Evolutionary conservation across 768 basidiomycete species (phyloP).

Genomic region (Russula griseocarnosa): DNA sequence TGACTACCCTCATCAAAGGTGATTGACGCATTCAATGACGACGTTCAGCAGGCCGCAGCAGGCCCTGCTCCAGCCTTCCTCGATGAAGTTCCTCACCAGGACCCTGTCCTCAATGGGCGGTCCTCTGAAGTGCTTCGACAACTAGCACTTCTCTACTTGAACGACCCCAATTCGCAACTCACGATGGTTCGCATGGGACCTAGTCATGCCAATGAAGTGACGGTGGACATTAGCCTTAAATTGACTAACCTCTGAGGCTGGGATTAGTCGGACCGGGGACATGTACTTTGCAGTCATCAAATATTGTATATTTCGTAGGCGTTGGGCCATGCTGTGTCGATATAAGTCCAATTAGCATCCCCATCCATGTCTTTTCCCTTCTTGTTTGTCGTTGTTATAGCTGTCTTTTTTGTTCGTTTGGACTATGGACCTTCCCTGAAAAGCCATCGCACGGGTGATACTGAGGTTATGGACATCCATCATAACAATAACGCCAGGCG

Average conservation of each 20-base stretch:
- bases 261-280: too few relatives aligned
- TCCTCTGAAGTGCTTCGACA: background rate
- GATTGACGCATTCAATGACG: background rate
- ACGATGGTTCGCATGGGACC: background rate
- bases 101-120: background rate
- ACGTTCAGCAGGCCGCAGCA: background rate
- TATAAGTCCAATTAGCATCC: too few relatives aligned
- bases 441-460: too few relatives aligned
- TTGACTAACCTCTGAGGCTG: background rate
- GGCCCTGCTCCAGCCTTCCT: background rate
- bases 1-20: background rate
- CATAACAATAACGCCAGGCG: too few relatives aligned
- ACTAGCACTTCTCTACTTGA: background rate
- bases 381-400: too few relatives aligned
- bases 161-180: background rate
- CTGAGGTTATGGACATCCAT: too few relatives aligned
- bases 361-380: too few relatives aligned
- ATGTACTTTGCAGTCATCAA: too few relatives aligned
- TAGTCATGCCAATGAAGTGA: background rate
- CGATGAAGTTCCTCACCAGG: background rate
- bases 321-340: too few relatives aligned
- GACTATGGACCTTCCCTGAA: too few relatives aligned
- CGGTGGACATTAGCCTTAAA: background rate
- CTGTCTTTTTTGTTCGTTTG: too few relatives aligned
- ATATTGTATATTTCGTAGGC: too few relatives aligned